phyloP scores from a whole-genome alignment of 441 rosid genomes.

The Croton setiger region DNA sequence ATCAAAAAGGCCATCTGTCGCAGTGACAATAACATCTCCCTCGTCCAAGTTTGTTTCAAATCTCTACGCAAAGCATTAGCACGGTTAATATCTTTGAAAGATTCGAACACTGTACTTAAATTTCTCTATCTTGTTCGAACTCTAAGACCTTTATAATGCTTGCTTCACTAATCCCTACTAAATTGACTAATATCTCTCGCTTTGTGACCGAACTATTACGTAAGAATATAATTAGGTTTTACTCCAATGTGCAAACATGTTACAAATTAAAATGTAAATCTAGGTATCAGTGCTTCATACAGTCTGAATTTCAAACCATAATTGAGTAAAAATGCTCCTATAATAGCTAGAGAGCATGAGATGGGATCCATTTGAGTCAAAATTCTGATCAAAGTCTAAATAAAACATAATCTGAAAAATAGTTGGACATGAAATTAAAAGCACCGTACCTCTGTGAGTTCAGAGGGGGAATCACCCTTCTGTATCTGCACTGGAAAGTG shows the following conservation, averaged over 20 bases:
- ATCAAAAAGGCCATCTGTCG: conserved; percentile 78
- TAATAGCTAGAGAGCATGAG: neutral
- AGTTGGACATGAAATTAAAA: conserved; percentile 4
- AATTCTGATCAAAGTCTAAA: neutral
- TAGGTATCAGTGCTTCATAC: neutral
- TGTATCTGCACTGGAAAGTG: conserved; percentile 58
- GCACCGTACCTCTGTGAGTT: conserved; percentile 52
- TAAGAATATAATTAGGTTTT: too few species aligned
- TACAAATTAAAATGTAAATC: neutral
- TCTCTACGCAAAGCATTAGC: conserved; percentile 29
- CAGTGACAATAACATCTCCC: conserved; percentile 57
- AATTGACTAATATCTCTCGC: neutral
- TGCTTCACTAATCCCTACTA: neutral
- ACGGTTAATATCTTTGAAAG: neutral
- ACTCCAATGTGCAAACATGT: too few species aligned
- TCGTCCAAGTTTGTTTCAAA: conserved; percentile 51
- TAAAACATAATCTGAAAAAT: neutral
- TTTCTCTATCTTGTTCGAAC: neutral
- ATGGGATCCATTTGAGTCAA: neutral
- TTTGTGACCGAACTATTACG: neutral
- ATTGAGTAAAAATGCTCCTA: neutral
- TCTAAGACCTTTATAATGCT: neutral
- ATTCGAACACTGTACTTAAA: neutral
- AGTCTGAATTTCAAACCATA: neutral
- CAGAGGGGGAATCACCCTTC: conserved; percentile 44